These are phyloP conservation scores for Sclerotinia trifoliorum DNA, from an alignment of 2,329 filamentous ascomycete genomes.

Conservation along the genomic window DNA sequence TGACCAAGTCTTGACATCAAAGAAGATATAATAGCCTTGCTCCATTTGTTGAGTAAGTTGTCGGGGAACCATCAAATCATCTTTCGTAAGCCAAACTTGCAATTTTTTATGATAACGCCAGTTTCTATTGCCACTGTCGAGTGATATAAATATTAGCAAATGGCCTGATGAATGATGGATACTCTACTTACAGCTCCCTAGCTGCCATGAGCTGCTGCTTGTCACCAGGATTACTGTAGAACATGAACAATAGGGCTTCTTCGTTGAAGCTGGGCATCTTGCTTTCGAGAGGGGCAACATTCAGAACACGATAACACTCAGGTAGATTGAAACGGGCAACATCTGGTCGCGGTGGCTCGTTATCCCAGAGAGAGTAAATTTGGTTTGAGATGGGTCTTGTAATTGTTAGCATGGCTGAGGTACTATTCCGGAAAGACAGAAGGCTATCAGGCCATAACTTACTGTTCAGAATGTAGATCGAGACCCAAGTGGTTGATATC, in stretches of 20 bases:
- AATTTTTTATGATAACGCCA: slow-evolving; percentile 70
- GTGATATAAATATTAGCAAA: slow-evolving; percentile 20
- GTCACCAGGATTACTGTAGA: slow-evolving; percentile 64
- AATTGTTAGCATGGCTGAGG: not conserved
- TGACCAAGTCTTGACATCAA: slow-evolving; percentile 61
- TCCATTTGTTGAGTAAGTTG: slow-evolving; percentile 58
- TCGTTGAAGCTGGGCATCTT: slow-evolving; percentile 68
- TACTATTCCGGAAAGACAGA: slow-evolving; percentile 16
- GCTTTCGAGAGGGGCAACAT: slow-evolving; percentile 62
- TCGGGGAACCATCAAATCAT: slow-evolving; percentile 63
- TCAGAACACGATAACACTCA: slow-evolving; percentile 66
- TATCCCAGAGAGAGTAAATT: slow-evolving; percentile 61
- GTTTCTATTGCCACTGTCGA: slow-evolving; percentile 56
- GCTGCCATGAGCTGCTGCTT: slow-evolving; percentile 63
- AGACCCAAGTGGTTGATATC: slow-evolving; percentile 58
- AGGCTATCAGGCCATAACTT: slow-evolving; percentile 38
- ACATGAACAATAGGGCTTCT: slow-evolving; percentile 68
- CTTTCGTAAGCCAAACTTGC: slow-evolving; percentile 66
- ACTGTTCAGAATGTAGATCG: slow-evolving; percentile 59
- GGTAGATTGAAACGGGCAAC: slow-evolving; percentile 58
- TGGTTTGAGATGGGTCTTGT: slow-evolving; percentile 52
- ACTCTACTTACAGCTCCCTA: slow-evolving; percentile 55
- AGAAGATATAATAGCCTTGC: slow-evolving; percentile 65
- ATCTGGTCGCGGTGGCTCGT: slow-evolving; percentile 56
- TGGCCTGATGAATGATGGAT: not conserved